Evolutionary conservation across 1,284 basidiomycete species (phyloP).

Genomic region (Cutaneotrichosporon sp.): DNA sequence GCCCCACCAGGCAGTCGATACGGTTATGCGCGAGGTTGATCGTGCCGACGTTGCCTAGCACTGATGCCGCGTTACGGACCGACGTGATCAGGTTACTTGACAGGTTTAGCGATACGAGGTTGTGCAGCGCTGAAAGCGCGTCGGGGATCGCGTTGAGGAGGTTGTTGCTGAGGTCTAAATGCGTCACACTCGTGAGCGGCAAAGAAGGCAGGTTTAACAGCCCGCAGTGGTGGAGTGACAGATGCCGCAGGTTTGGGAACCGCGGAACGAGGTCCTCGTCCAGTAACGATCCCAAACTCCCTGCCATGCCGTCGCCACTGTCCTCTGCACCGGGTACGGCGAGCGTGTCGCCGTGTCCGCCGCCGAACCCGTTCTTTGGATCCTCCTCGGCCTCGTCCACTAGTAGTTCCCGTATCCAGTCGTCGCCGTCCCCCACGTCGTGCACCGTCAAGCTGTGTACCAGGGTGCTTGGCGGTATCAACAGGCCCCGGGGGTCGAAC

Average conservation of each 20-base stretch:
- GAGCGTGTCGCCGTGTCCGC: neutral
- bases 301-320: neutral
- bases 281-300: too few relatives aligned
- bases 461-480: constrained; percentile 34
- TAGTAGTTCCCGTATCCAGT: constrained; percentile 44
- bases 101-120: constrained; percentile 79
- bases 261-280: constrained; percentile 14
- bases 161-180: constrained; percentile 82
- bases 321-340: neutral
- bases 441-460: constrained; percentile 42
- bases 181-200: constrained; percentile 79
- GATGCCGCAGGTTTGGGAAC: constrained; percentile 43
- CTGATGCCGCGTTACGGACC: constrained; percentile 76
- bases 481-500: constrained; percentile 42
- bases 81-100: constrained; percentile 95
- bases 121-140: constrained; percentile 62
- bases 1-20: constrained; percentile 84
- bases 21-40: constrained; percentile 80
- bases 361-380: neutral
- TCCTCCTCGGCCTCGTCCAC: neutral
- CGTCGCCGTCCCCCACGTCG: constrained; percentile 45
- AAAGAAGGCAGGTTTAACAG: constrained; percentile 49
- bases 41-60: constrained; percentile 68
- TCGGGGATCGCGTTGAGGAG: constrained; percentile 61
- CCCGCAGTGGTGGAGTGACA: constrained; percentile 34